Conservation (phyloP, 2,329 filamentous ascomycete species). For the Amauroascus niger region DNA sequence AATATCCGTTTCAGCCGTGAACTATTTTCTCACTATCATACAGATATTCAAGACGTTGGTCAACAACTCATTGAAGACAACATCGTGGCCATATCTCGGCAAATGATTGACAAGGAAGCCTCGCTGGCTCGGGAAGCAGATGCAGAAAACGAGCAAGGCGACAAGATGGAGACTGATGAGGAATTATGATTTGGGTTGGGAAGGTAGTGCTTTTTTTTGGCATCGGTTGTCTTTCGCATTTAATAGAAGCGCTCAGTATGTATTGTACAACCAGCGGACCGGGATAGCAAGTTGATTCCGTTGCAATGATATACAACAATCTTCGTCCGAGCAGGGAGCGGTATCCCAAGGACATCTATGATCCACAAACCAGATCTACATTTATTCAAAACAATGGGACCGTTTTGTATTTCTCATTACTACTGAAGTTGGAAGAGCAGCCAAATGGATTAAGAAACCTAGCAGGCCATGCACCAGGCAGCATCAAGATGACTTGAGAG, state of each 20-base stretch:
- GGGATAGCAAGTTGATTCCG: background rate
- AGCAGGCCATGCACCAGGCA: too few relatives aligned
- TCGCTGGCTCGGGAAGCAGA: constrained; percentile 62
- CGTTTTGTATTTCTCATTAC: too few relatives aligned
- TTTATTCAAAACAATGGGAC: too few relatives aligned
- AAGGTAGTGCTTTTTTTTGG: background rate
- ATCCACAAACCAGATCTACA: too few relatives aligned
- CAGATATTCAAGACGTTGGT: constrained; percentile 84
- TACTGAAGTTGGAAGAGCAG: too few relatives aligned
- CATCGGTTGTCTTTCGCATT: background rate
- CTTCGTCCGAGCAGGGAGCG: background rate
- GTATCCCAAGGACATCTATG: background rate
- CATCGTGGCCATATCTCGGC: constrained; percentile 92
- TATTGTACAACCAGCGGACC: background rate
- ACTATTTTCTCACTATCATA: background rate
- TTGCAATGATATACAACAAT: background rate
- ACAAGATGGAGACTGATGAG: constrained; percentile 62
- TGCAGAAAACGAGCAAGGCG: constrained; percentile 38
- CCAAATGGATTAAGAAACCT: too few relatives aligned
- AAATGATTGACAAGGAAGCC: constrained; percentile 99
- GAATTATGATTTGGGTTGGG: constrained; percentile 27
- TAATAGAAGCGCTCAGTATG: background rate
- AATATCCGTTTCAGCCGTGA: background rate
- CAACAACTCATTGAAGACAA: constrained; percentile 98
- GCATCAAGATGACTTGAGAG: background rate